Conservation (phyloP, 2,329 filamentous ascomycete genomes). For the Myriosclerotinia duriaeana region DNA sequence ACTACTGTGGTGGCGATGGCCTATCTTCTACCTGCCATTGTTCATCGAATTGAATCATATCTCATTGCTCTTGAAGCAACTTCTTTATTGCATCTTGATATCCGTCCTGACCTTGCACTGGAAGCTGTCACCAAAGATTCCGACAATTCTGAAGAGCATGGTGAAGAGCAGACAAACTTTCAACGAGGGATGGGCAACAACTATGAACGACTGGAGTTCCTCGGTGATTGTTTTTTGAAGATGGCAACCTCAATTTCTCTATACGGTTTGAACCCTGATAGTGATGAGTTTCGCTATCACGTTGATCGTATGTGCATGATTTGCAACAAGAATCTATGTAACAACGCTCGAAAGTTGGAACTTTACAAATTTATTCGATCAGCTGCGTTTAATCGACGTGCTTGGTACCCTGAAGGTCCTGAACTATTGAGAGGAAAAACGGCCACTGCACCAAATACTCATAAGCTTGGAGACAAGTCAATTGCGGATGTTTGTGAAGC, state of each 20-base stretch:
- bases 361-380: constrained; percentile 78
- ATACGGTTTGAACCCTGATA: constrained; percentile 72
- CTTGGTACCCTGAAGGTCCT: constrained; percentile 84
- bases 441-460: constrained; percentile 54
- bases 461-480: constrained; percentile 80
- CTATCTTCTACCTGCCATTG: constrained; percentile 77
- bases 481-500: constrained; percentile 95
- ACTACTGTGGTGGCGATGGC: constrained; percentile 68
- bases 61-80: constrained; percentile 79
- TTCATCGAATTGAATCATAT: constrained; percentile 78
- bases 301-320: constrained; percentile 87
- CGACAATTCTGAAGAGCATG: constrained; percentile 75
- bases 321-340: constrained; percentile 87
- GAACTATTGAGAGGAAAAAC: constrained; percentile 71
- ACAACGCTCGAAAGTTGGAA: constrained; percentile 66
- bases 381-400: constrained; percentile 71
- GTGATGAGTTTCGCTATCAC: constrained; percentile 84
- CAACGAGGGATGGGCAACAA: constrained; percentile 88
- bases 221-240: constrained; percentile 92
- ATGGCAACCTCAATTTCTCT: constrained; percentile 90
- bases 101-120: constrained; percentile 69
- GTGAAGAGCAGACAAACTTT: constrained; percentile 66
- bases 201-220: constrained; percentile 90
- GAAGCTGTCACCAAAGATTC: constrained; percentile 93
- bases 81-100: constrained; percentile 59